These are phyloP conservation scores for Selenicereus undatus DNA, from an alignment of 148 eudicot genomes.

Conservation along the genomic window DNA sequence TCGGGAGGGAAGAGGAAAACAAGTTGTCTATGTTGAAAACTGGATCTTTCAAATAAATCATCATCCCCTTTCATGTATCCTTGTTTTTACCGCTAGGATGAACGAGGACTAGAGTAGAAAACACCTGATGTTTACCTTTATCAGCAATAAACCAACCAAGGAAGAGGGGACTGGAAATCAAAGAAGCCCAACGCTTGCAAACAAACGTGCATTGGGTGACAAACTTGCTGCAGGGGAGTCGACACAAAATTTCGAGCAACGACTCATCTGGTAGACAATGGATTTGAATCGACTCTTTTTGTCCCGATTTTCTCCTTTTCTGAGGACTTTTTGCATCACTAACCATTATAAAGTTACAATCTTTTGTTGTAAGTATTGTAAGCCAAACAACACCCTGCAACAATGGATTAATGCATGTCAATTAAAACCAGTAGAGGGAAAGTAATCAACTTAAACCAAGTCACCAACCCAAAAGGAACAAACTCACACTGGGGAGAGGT, in stretches of 20 bases:
- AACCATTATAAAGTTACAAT: not conserved
- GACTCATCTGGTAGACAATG: not conserved
- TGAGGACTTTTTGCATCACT: not conserved
- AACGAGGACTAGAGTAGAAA: too few species aligned
- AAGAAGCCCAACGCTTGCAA: constrained; percentile 3
- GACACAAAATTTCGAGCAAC: constrained; percentile 1
- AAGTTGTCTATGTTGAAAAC: not conserved
- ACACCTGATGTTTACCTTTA: too few species aligned
- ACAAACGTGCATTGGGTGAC: not conserved
- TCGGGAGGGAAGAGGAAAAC: constrained; percentile 1
- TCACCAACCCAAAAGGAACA: too few species aligned
- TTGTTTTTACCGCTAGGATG: too few species aligned
- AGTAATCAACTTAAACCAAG: too few species aligned
- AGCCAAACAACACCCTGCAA: not conserved
- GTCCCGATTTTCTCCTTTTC: not conserved
- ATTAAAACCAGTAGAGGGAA: too few species aligned
- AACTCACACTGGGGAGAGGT: too few species aligned
- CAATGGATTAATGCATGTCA: not conserved
- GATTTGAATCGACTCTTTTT: not conserved
- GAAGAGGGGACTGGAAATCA: not conserved
- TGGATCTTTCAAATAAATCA: not conserved
- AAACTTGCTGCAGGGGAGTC: constrained; percentile 10
- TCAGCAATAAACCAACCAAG: not conserved
- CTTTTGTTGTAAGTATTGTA: too few species aligned
- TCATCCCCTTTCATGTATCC: not conserved